Conservation (phyloP, 208 protist species). For the Tritrichomonas foetus region DNA sequence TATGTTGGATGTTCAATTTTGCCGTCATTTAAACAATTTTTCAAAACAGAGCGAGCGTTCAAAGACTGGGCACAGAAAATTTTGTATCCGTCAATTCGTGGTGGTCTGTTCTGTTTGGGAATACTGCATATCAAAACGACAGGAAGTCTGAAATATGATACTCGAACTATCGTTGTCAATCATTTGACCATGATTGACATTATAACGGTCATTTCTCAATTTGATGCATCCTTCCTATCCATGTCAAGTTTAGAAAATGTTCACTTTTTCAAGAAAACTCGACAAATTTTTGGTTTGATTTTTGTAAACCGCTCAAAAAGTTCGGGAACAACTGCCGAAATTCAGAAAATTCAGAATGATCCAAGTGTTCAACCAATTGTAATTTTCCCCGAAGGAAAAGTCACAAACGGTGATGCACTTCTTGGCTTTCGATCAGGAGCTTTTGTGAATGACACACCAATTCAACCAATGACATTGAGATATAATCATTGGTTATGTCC, state of each 20-base stretch:
- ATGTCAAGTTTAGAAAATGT: background rate
- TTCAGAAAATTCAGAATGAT: constrained; percentile 13
- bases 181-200: background rate
- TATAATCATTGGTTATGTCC: background rate
- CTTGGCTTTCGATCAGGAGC: background rate
- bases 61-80: background rate
- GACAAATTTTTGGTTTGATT: background rate
- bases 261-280: background rate
- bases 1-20: background rate
- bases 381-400: background rate
- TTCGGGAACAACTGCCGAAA: background rate
- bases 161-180: background rate
- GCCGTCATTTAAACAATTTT: background rate
- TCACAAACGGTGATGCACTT: constrained; percentile 1
- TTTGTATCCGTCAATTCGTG: background rate
- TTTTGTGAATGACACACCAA: background rate
- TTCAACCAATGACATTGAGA: background rate
- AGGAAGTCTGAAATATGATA: background rate
- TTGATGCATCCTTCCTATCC: background rate
- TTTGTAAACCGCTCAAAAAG: background rate
- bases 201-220: background rate
- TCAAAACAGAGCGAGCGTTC: background rate
- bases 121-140: background rate
- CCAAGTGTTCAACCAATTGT: background rate
- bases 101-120: background rate